Percentiles rank a stretch among this genome's conserved stretches.
Conservation (phyloP, 257 asterid species). For the Haberlea rhodopensis region DNA sequence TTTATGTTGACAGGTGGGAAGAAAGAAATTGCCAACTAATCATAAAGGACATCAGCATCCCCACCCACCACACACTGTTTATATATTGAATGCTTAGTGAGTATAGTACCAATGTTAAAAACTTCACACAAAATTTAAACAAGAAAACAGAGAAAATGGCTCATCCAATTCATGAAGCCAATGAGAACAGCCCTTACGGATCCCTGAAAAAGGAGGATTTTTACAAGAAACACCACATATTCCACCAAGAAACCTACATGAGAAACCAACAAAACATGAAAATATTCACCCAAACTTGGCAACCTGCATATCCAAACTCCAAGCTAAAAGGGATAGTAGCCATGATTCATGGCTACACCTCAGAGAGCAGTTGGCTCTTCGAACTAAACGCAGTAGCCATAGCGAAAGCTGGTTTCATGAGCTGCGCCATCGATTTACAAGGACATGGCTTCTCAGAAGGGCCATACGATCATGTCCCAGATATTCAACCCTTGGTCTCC, state of each 20-base stretch:
- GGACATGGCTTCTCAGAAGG: constrained; percentile 86
- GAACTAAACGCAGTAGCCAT: constrained; percentile 76
- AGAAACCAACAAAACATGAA: constrained; percentile 47
- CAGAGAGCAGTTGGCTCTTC: constrained; percentile 74
- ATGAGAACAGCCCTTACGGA: constrained; percentile 80
- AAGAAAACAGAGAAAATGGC: constrained; percentile 31
- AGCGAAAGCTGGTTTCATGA: constrained; percentile 68
- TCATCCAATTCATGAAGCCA: constrained; percentile 74
- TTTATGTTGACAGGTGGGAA: not conserved
- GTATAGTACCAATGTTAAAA: not conserved
- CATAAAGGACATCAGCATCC: not conserved
- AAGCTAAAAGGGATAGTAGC: constrained; percentile 48
- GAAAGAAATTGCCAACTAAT: constrained; percentile 3
- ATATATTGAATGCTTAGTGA: not conserved
- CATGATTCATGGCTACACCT: constrained; percentile 83
- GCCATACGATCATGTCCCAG: constrained; percentile 49
- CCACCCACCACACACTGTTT: not conserved
- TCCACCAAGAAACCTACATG: constrained; percentile 59
- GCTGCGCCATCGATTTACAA: constrained; percentile 64
- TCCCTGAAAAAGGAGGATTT: constrained; percentile 51
- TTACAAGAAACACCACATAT: constrained; percentile 54
- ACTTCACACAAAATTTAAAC: not conserved
- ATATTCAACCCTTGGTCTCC: constrained; percentile 39
- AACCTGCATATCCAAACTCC: constrained; percentile 30
- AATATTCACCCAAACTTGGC: constrained; percentile 76